A percentile compares a stretch with the other conserved stretches of the same genome.
These are phyloP conservation scores for Xylariomycetidae sp. DNA, from an alignment of 2,329 filamentous ascomycete species.

Conservation along the genomic window DNA sequence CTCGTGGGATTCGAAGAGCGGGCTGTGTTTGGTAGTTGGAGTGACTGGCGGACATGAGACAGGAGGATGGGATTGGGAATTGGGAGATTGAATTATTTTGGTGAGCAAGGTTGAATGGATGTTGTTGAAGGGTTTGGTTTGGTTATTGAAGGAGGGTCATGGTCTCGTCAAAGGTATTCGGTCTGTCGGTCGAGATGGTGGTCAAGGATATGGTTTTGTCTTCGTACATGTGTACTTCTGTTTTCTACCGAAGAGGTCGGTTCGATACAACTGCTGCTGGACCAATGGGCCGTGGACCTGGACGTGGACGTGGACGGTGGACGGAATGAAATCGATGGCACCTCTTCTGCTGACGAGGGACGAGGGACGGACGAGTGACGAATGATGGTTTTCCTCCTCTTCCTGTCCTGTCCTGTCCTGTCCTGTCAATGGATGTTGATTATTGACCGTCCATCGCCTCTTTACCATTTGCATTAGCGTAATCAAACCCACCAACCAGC, in stretches of 20 bases:
- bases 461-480: conserved; percentile 6
- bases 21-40: too few relatives aligned
- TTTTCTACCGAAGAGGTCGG: too few relatives aligned
- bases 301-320: too few relatives aligned
- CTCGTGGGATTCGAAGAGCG: too few relatives aligned
- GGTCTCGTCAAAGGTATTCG: conserved; percentile 1
- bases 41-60: too few relatives aligned
- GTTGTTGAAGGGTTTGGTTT: neutral
- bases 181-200: conserved; percentile 2
- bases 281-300: too few relatives aligned
- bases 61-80: too few relatives aligned
- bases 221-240: too few relatives aligned
- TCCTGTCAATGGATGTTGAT: neutral
- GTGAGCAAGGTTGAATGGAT: neutral
- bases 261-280: too few relatives aligned
- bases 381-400: neutral
- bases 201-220: conserved; percentile 1
- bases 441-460: neutral
- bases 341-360: neutral
- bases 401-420: neutral
- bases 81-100: neutral
- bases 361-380: neutral
- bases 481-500: conserved; percentile 7
- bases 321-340: neutral
- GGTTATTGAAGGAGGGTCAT: neutral